phyloP scores from a whole-genome alignment of 2,329 filamentous ascomycete species.

The Fusarium incarnatum region DNA sequence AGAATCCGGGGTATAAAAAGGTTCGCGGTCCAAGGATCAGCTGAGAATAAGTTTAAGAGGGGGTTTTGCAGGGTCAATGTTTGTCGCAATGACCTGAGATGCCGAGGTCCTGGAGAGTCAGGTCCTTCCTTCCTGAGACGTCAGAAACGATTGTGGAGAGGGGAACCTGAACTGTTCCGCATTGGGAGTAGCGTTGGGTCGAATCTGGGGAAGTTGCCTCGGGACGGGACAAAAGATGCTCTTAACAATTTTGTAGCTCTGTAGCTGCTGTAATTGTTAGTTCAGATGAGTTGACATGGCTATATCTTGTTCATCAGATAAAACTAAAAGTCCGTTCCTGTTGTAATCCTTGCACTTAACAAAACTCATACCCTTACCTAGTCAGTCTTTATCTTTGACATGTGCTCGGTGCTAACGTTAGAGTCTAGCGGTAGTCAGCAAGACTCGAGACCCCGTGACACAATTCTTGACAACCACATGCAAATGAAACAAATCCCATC shows the following conservation, averaged over 20 bases:
- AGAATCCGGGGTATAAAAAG: slow-evolving; percentile 39
- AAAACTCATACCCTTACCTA: no score
- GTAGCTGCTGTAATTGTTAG: background rate
- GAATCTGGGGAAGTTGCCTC: slow-evolving; percentile 48
- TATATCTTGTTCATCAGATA: background rate
- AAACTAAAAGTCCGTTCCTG: background rate
- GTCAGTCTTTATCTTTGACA: slow-evolving; percentile 14
- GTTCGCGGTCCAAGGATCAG: slow-evolving; percentile 25
- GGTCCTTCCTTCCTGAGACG: slow-evolving; percentile 16
- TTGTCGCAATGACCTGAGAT: slow-evolving; percentile 28
- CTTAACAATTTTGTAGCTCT: slow-evolving; percentile 11
- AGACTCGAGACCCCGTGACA: slow-evolving; percentile 29
- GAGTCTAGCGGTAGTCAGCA: slow-evolving; percentile 8
- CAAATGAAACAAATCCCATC: slow-evolving; percentile 1
- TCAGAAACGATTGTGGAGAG: slow-evolving; percentile 22
- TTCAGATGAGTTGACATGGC: background rate
- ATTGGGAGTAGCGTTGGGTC: slow-evolving; percentile 27
- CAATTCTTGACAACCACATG: slow-evolving; percentile 17
- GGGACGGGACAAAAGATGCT: slow-evolving; percentile 40
- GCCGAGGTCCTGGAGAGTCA: slow-evolving; percentile 45
- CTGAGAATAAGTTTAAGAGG: slow-evolving; percentile 22
- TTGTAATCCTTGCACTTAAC: background rate
- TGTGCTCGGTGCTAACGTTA: slow-evolving; percentile 29
- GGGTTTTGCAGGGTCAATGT: slow-evolving; percentile 19
- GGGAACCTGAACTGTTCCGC: slow-evolving; percentile 4